Base-by-base conservation (phyloP, 768 basidiomycete genomes). In the Mrakia hoshinonis region DNA sequence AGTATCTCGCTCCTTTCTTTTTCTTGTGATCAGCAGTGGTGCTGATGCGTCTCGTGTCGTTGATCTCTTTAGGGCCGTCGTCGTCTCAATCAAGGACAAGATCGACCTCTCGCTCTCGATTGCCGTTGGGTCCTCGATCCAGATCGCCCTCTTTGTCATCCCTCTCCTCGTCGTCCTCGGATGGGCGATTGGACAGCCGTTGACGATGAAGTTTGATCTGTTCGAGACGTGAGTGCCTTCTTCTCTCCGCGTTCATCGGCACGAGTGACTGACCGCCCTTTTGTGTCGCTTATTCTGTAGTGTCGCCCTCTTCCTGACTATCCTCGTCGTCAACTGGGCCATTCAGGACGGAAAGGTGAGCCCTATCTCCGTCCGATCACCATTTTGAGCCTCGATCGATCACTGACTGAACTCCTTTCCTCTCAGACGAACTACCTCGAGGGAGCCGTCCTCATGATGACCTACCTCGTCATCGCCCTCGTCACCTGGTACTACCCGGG, bases 181-280 rank as follows among this genome's bases (percentile, higher is more conserved):
- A 11, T 79, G 78, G 78, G 75, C 76, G 24, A 79, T 79, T 55
- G 76, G 77, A 20, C 77, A 79, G 60, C 78, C 78, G 0, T 74
- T 79, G 76, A 74, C 76, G 26, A 64, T 79, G 55, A 76, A 76
- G 73, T 79, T 79, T 58, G 77, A 77, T 64, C 74, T 73, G 31
- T 79, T 78, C 52, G 78, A 79, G 68, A 78, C 77, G 43, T 43
- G 15, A 43, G 43, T 43, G 6, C 43, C 43, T 6, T 43, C 43
- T 43, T 43, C n/a, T n/a, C n/a, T n/a, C n/a, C n/a, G n/a, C n/a
- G n/a, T n/a, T n/a, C n/a, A n/a, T n/a, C n/a, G n/a, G n/a, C n/a
- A n/a, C n/a, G n/a, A n/a, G n/a, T n/a, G n/a, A n/a, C n/a, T n/a
- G n/a, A n/a, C n/a, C n/a, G n/a, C n/a, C n/a, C n/a, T n/a, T n/a